These are phyloP conservation scores for Plectosphaerella sp. DNA, from an alignment of 2,329 filamentous ascomycete genomes.

Conservation along the genomic window DNA sequence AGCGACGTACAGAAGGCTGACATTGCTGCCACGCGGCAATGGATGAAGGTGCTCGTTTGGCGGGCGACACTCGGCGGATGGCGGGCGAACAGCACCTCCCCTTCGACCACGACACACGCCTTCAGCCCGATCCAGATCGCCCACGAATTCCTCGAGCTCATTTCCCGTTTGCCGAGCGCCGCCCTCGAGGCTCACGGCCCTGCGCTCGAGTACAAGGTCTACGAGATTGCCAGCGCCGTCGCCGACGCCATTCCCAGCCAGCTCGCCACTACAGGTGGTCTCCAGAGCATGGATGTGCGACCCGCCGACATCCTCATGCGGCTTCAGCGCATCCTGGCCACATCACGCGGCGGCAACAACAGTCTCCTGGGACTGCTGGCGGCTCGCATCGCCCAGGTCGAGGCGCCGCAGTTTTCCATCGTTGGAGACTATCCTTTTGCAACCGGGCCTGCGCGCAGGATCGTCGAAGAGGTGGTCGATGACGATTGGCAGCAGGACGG, in stretches of 20 bases:
- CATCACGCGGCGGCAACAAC: slow-evolving; percentile 36
- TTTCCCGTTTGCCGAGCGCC: slow-evolving; percentile 36
- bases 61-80: slow-evolving; percentile 27
- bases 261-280: slow-evolving; percentile 10
- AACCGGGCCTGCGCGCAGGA: slow-evolving; percentile 1
- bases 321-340: slow-evolving; percentile 33
- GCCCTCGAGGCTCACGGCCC: slow-evolving; percentile 46
- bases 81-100: slow-evolving; percentile 4
- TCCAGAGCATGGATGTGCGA: slow-evolving; percentile 10
- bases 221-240: slow-evolving; percentile 40
- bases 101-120: slow-evolving; percentile 14
- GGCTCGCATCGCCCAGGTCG: slow-evolving; percentile 10
- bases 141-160: slow-evolving; percentile 36
- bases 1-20: slow-evolving; percentile 46
- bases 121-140: slow-evolving; percentile 38
- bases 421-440: neutral
- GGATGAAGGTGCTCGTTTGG: slow-evolving; percentile 47
- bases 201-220: slow-evolving; percentile 42
- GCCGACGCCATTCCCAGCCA: slow-evolving; percentile 30
- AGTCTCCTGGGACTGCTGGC: slow-evolving; percentile 29
- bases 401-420: slow-evolving; percentile 4
- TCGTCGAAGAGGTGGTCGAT: slow-evolving; percentile 10
- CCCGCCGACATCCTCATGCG: slow-evolving; percentile 29
- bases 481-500: neutral
- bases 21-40: slow-evolving; percentile 43